Conservation (phyloP, 2,329 filamentous ascomycete genomes). For the Fonsecaea multimorphosa region DNA sequence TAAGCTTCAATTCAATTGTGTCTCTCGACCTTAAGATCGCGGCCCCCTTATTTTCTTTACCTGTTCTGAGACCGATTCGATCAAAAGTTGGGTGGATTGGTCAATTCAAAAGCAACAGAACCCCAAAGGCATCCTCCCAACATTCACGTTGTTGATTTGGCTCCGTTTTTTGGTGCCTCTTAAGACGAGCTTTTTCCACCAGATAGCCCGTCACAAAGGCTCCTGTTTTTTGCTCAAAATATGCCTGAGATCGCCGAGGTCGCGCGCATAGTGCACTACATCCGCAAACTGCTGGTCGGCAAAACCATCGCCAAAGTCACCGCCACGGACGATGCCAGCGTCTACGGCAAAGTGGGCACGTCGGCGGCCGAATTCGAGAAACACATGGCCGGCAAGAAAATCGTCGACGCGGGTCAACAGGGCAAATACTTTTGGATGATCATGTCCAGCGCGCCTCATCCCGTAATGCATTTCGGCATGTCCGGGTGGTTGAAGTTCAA, state of each 20-base stretch:
- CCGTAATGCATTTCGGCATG: slow-evolving; percentile 85
- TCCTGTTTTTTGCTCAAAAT: slow-evolving; percentile 6
- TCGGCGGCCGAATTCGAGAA: slow-evolving; percentile 75
- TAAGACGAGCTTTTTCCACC: not conserved
- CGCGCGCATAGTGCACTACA: slow-evolving; percentile 82
- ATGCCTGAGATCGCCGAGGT: slow-evolving; percentile 67
- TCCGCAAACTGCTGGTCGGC: slow-evolving; percentile 81
- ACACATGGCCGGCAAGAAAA: slow-evolving; percentile 75
- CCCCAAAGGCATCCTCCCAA: not conserved
- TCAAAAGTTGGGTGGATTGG: not conserved
- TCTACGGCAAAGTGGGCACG: slow-evolving; percentile 91
- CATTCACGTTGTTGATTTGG: not conserved
- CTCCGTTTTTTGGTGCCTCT: not conserved
- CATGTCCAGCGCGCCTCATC: slow-evolving; percentile 77
- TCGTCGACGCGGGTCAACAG: slow-evolving; percentile 75
- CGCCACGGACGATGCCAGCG: slow-evolving; percentile 77
- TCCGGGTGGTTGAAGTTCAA: slow-evolving; percentile 87
- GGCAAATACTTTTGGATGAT: slow-evolving; percentile 98
- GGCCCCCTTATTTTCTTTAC: not conserved
- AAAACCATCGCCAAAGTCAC: slow-evolving; percentile 74
- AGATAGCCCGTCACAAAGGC: not conserved
- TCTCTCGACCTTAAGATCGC: not conserved
- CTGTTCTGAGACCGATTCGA: not conserved
- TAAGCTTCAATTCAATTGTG: not conserved
- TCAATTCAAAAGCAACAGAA: slow-evolving; percentile 1